Evolutionary conservation across 2,329 filamentous ascomycete genomes (phyloP), one percentile per base, ranked within the genome.

Genomic region (Xylaria sp.): DNA sequence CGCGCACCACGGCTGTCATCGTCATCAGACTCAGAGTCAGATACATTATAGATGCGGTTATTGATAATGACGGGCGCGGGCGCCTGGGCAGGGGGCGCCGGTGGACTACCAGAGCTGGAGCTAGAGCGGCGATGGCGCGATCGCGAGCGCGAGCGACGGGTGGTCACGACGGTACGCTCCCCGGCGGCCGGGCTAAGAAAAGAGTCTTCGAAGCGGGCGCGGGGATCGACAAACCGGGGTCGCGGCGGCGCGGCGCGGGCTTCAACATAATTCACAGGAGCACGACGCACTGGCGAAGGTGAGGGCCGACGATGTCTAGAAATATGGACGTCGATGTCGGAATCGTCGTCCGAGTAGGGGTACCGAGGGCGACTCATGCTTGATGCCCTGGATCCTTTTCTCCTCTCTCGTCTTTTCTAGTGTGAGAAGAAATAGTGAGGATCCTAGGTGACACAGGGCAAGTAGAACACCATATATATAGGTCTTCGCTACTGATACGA

Each of bases 41-140:
- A 77, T 58, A 81, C 71, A 66, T 84, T 84, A 71, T 85, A 83
- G 64, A 86, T 84, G 63, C 80, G 80, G 75, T 87, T 88, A 73
- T 87, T 86, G 74, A 89, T 88, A 59, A 89, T 83, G 54, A 89
- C 81, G 0, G 86, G 85, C 22, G 65, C 61, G 5, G 76, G 70
- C 17, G 79, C 76, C 20, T 47, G 65, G 20, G 57, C 53, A 22
- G 73, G 77, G 10, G 63, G 74, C 7, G 61, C 7, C 31, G 69
- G 63, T 10, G 61, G 62, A 42, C 68, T 73, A 57, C 61, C 68
- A 49, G 72, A 74, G 6, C 81, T 81, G 25, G 82, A 81, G 66
- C 76, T 80, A 11, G 80, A 80, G 20, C 81, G 81, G 38, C 83
- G 82, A 68, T 86, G 84, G 27, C 82, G 82, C 20, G 83, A 84